Evolutionary conservation across 2,329 filamentous ascomycete species (phyloP).

Genomic region (Knufia fluminis): DNA sequence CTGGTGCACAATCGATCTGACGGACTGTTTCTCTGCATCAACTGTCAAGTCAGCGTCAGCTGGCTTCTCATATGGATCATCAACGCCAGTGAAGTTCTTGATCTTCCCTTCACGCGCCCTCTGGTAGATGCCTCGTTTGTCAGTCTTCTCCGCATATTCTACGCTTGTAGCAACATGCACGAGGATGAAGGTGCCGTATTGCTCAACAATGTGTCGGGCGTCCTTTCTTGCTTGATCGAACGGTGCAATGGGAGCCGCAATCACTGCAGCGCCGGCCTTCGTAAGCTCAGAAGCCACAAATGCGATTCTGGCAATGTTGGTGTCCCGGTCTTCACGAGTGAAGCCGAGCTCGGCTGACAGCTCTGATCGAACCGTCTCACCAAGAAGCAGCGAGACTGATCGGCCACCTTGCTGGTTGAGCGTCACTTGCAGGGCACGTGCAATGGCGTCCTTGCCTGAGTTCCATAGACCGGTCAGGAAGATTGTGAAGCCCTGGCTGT

Average conservation of each 20-base stretch:
- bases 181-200: slow-evolving; percentile 85
- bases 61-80: slow-evolving; percentile 90
- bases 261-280: slow-evolving; percentile 84
- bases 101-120: slow-evolving; percentile 81
- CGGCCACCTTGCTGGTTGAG: slow-evolving; percentile 97
- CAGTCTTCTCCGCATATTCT: slow-evolving; percentile 88
- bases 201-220: slow-evolving; percentile 77
- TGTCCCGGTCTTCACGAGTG: slow-evolving; percentile 82
- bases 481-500: slow-evolving; percentile 91
- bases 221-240: slow-evolving; percentile 69
- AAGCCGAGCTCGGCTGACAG: slow-evolving; percentile 93
- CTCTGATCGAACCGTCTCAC: slow-evolving; percentile 89
- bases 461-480: slow-evolving; percentile 97
- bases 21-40: slow-evolving; percentile 74
- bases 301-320: slow-evolving; percentile 90
- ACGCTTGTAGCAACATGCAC: slow-evolving; percentile 90
- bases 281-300: slow-evolving; percentile 95
- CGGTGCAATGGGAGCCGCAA: slow-evolving; percentile 90
- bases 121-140: slow-evolving; percentile 82
- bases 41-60: slow-evolving; percentile 74
- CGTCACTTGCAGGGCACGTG: slow-evolving; percentile 88
- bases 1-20: slow-evolving; percentile 91
- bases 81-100: slow-evolving; percentile 95
- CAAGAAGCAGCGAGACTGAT: slow-evolving; percentile 85
- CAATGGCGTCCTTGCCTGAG: slow-evolving; percentile 93